phyloP scores from a whole-genome alignment of 2,329 filamentous ascomycete genomes.

The Xenoacremonium recifei region DNA sequence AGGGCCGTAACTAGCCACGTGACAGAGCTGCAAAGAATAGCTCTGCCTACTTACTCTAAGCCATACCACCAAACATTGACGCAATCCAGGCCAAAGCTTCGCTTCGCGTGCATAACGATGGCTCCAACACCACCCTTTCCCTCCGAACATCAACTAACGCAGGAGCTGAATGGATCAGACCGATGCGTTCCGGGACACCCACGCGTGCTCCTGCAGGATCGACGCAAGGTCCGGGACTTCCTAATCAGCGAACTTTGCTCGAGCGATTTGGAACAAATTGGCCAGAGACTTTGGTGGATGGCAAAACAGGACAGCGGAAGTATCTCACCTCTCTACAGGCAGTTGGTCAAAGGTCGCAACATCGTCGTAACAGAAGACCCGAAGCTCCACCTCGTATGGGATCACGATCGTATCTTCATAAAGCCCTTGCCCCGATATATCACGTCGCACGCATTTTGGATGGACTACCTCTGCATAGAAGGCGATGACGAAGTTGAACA shows the following conservation, averaged over 20 bases:
- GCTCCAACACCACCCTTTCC: constrained; percentile 5
- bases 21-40: too few relatives aligned
- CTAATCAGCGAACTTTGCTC: constrained; percentile 7
- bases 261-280: constrained; percentile 5
- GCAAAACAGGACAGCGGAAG: constrained; percentile 20
- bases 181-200: constrained; percentile 6
- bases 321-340: constrained; percentile 37
- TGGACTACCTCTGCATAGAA: constrained; percentile 16
- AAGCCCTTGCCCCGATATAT: constrained; percentile 41
- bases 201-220: constrained; percentile 2
- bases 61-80: too few relatives aligned
- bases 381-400: constrained; percentile 42
- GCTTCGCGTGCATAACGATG: too few relatives aligned
- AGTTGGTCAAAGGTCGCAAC: constrained; percentile 34
- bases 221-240: constrained; percentile 1
- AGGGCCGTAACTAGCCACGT: too few relatives aligned
- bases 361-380: constrained; percentile 39
- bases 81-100: too few relatives aligned
- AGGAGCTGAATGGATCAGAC: background rate
- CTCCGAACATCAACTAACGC: constrained; percentile 4
- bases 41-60: too few relatives aligned
- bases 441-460: constrained; percentile 33
- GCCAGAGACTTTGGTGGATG: constrained; percentile 17
- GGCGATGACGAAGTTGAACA: background rate
- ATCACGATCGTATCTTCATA: constrained; percentile 37